Conservation (phyloP, 2,329 filamentous ascomycete genomes). For the Monilinia vaccinii-corymbosi region DNA sequence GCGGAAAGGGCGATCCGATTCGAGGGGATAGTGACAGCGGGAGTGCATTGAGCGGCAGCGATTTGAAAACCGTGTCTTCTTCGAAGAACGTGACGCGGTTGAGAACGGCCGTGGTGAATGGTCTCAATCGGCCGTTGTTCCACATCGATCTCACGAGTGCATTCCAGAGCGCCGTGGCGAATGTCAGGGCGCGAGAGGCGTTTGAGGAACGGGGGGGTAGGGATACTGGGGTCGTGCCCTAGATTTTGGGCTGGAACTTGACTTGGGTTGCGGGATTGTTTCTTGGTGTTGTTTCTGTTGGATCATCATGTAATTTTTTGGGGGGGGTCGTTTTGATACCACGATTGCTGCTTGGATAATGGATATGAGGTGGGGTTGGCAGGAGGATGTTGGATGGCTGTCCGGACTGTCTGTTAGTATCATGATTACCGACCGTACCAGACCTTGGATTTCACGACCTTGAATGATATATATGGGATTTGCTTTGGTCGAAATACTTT, state of each 20-base stretch:
- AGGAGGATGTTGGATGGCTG: neutral
- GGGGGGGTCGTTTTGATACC: slow-evolving; percentile 7
- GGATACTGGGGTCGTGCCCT: slow-evolving; percentile 19
- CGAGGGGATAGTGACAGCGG: slow-evolving; percentile 16
- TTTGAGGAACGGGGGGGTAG: slow-evolving; percentile 24
- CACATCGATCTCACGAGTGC: slow-evolving; percentile 88
- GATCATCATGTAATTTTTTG: neutral
- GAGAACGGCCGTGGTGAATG: slow-evolving; percentile 60
- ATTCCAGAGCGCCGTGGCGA: slow-evolving; percentile 76
- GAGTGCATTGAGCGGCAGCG: slow-evolving; percentile 6
- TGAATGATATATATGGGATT: neutral
- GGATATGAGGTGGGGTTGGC: neutral
- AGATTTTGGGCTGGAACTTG: neutral
- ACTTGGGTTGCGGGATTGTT: no score
- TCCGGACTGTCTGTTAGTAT: neutral
- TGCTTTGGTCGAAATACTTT: neutral
- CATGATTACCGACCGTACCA: neutral
- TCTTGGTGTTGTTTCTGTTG: neutral
- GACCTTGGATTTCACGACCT: neutral
- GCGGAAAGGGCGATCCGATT: slow-evolving; percentile 28
- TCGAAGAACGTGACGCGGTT: slow-evolving; percentile 32
- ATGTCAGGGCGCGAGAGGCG: slow-evolving; percentile 51
- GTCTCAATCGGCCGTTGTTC: slow-evolving; percentile 86
- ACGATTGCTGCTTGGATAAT: slow-evolving; percentile 3
- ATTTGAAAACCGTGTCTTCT: slow-evolving; percentile 16